Base-by-base conservation (phyloP, 2,329 filamentous ascomycete genomes). In the Pyrenochaeta sp. region DNA sequence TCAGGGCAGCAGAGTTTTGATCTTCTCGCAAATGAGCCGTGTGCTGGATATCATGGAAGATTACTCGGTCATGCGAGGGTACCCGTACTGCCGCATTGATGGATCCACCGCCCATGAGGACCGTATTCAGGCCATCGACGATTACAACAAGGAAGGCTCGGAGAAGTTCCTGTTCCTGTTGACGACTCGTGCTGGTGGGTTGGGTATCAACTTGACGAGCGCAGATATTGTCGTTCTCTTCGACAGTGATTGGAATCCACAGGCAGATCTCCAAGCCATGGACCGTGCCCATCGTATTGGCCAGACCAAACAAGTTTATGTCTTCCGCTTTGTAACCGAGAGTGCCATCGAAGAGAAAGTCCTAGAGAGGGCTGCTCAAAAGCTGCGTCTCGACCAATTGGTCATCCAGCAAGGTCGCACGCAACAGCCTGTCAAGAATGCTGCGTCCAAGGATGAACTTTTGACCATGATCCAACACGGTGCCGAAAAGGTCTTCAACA, bases 11-110 rank as follows among this genome's bases (percentile, higher is more conserved):
- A 84, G 94, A 55, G 91, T 99, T n/a, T 82, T 99, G 42, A 97
- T 99, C 60, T 99, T 99, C 76, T 99, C 94, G 1, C 94, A 99
- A 67, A 99, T 99, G 94, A 96, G 92, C 65, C 90, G 94, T 81
- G 81, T 96, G 26, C 78, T 99, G 28, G 94, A 99, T 67, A 99
- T 99, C 39, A 81, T 99, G 11, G 94, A 99, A 68, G 94, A 99
- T 70, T 99, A 99, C 73, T 97, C 93, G 55, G 91, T 97, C 30
- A 96, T 99, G 79, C 84, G 92, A 44, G 87, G 90, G 21, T 96
- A 89, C 75, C 88, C 96, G 53, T 99, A 99, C 75, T 97, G 92
- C 73, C 89, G 94, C 65, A 99, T 99, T 53, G 94, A 99, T 68
- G 94, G 94, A 65, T 87, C 92, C 34, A 99, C 94, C 10, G 93